Base-by-base conservation (phyloP, 768 basidiomycete genomes). In the Podaxis sp. region DNA sequence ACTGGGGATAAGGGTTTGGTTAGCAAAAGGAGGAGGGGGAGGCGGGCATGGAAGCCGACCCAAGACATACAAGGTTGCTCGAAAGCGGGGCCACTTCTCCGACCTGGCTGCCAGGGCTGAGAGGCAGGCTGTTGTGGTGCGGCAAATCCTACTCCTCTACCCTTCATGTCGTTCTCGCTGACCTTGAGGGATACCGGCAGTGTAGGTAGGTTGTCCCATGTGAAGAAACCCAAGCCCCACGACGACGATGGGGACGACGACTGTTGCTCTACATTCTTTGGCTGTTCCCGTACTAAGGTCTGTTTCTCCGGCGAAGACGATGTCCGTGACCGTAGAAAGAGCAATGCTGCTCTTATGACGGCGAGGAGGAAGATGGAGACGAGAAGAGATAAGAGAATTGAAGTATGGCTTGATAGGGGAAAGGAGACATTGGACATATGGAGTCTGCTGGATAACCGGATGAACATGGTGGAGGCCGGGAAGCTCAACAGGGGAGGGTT, bases 21-120 rank as follows among this genome's bases (percentile, higher is more conserved):
- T 36, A 22, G 54, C 20, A 41, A 36, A 52, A 41, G 33, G 37
- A 51, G 37, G 51, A 46, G 37, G 37, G 56, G 37, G 51, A 46
- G 37, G 56, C 58, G 44, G 62, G 37, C 40, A 62, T 28, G 3
- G 51, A 58, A 50, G 57, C n/a, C 40, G 53, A 56, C 44, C 7
- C n/a, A 58, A n/a, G 46, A 75, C 74, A 64, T 70, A 76, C 76
- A 54, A 58, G 74, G 76, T 48, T 66, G 71, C 22, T 73, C 72
- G 54, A 75, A 77, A 20, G 71, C 71, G 44, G 72, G 74, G 11
- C 74, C 70, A 41, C 65, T 55, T 56, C 68, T 69, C 60, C 72
- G 66, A 62, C 64, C 66, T 46, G 65, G 69, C 59, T 69, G 69
- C 66, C 67, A 40, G 66, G 62, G 26, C 44, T 60, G 22, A 53